phyloP scores from a whole-genome alignment of 768 basidiomycete genomes.

The Podaxis sp. region DNA sequence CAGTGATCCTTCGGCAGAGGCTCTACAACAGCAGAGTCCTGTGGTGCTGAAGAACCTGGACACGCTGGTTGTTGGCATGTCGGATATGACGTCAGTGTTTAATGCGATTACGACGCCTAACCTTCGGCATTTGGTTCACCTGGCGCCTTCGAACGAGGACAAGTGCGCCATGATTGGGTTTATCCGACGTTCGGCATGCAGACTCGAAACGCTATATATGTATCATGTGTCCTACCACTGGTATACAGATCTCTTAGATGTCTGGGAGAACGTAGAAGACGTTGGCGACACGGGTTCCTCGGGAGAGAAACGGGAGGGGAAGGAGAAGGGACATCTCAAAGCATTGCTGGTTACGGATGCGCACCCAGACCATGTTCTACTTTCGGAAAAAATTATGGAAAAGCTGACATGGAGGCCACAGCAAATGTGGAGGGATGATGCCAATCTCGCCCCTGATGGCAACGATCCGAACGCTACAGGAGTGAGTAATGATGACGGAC shows the following conservation, averaged over 20 bases:
- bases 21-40: not conserved
- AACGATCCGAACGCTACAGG: not conserved
- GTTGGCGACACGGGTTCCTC: not conserved
- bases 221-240: not conserved
- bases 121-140: constrained; percentile 7
- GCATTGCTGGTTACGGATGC: not conserved
- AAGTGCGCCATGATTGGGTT: constrained; percentile 5
- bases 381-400: constrained; percentile 3
- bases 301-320: not conserved
- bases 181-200: constrained; percentile 11
- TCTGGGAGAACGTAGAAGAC: constrained; percentile 6
- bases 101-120: constrained; percentile 1
- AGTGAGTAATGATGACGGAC: not conserved
- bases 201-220: constrained; percentile 12
- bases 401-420: constrained; percentile 3
- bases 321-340: not conserved
- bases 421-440: not conserved
- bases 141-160: not conserved
- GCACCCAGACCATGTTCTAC: not conserved
- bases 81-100: not conserved
- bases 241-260: constrained; percentile 6
- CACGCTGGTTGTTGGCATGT: not conserved
- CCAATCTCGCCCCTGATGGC: not conserved
- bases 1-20: not conserved
- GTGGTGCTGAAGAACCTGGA: not conserved